Evolutionary conservation across 768 basidiomycete species (phyloP), one percentile per base, ranked within the genome.

Genomic region (Suillus decipiens): DNA sequence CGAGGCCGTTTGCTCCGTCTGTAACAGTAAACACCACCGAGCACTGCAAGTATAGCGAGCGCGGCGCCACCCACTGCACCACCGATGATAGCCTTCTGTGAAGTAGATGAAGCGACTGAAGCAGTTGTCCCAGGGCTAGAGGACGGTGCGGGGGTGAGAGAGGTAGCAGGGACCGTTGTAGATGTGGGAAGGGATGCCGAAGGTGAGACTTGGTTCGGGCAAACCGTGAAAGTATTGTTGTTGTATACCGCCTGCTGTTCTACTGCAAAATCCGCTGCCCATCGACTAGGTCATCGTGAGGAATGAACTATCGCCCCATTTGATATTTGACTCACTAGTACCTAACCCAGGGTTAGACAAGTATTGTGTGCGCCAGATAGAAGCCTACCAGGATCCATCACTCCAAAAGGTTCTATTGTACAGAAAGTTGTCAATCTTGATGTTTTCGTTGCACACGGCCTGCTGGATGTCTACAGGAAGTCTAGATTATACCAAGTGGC

Each of bases 201-300:
- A 19, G 66, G 42, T 24, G 64, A 68, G 36, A 59, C 53, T 60
- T 61, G 60, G 37, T 58, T 56, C 28, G 51, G 37, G 51, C 73
- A 74, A 48, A 70, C 70, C 3, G 70, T 71, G 62, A 73, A 74
- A 0, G 72, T 72, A 53, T 74, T 70, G 66, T 70, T 68, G 36
- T 63, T 63, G 39, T 67, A 62, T 37, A 59, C 63, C 3, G 54
- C 59, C 14, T 73, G 70, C 15, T 69, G 63, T 15, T 54, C 39
- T 7, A 60, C 55, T 14, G 68, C 67, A 36, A 39, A 60, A 33
- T 72, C 67, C 17, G 51, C 62, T 14, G 73, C 67, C 36, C 47
- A 72, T 12, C 62, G 57, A 61, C 73, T 73, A 55, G 24, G 22
- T 28, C 5, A 28, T 57, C 10, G 24, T 57, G 37, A 57, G 55